Evolutionary conservation across 495 filamentous ascomycete genomes (phyloP), one percentile per base, ranked within the genome.

Genomic region (Pseudomonodictys pantanalensis): DNA sequence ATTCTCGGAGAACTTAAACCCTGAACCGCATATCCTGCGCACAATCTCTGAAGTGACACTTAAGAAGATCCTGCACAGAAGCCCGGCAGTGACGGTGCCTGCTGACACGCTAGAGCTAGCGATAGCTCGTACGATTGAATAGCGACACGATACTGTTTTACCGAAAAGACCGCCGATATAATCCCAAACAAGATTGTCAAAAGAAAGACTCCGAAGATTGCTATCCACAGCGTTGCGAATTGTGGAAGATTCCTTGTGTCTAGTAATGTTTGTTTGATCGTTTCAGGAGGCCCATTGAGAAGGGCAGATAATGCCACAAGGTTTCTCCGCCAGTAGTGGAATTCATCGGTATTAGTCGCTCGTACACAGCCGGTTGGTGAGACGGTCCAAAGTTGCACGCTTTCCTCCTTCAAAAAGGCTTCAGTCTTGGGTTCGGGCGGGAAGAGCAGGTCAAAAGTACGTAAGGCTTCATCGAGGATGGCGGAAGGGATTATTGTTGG

Each of bases 401-500:
- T 32, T 30, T 53, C 50, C 17, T 38, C 29, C 28, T 53, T 17
- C 50, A 53, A 18, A 22, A 53, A 53, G 22, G 20, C 50, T 12
- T 38, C 50, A 4, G 50, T 53, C 25, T 53, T 53, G 2, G 29
- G 20, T 29, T 53, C 50, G 17, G 42, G 23, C 3, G 50, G 50
- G 24, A 53, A 53, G 6, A 53, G 50, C n/a, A 53, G 50, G 33
- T 53, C 50, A 20, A 53, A 33, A 3, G 50, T 53, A 11, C 33
- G 50, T 3, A 53, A 39, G 22, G 50, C 50, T 38, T 53, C 50
- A 17, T 53, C 20, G 2, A 53, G n/a, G 23, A 53, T 28, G 8
- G 22, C 33, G 18, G 50, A 12, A 23, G 20, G 30, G 33, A 53
- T 53, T 2, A 24, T 11, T 12, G 33, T 41, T 38, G 50, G n/a